Evolutionary conservation across 2,329 filamentous ascomycete genomes (phyloP), one percentile per base, ranked within the genome.

Genomic region (Exophiala xenobiotica): DNA sequence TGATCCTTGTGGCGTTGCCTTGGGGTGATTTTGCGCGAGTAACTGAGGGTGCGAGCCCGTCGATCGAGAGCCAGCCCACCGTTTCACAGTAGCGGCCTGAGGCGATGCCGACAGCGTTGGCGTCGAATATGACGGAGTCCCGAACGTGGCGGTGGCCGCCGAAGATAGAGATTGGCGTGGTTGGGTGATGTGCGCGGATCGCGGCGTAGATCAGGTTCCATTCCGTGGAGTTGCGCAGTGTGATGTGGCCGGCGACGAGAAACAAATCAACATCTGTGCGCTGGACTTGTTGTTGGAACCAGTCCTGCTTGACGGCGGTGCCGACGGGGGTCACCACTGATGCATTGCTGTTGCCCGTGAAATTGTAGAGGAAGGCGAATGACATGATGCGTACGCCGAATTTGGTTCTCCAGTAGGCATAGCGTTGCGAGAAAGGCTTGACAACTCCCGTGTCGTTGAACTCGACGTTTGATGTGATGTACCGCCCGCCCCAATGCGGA

Each of bases 71-170:
- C 79, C 81, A 87, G 19, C 83, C 83, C 0, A 86, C 71, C 1
- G 83, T 86, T 68, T 87, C 83, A 63, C 83, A 86, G 66, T 86
- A 87, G 46, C 81, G 75, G 4, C 81, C 82, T 2, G 82, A 80
- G 59, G 85, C 82, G 6, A 86, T 70, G 0, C 76, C 82, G 3
- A 82, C 82, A 4, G 79, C 77, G 59, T 75, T 77, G 49, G 80
- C 74, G 62, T 87, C 83, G 55, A 81, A 84, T 2, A 85, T 78
- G 14, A 74, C 75, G 63, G 85, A 84, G 63, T 87, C 83, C 12
- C 84, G 79, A 53, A 84, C 78, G 62, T 86, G 83, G 29, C 73
- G 78, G 66, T 86, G 83, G 7, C 82, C 83, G 16, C 82, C 83
- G 57, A 87, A 83, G 46, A 81, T 76, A 64, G 86, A 82, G 40